Base-by-base conservation (phyloP, 2,329 filamentous ascomycete species). In the Pyricularia pennisetigena region DNA sequence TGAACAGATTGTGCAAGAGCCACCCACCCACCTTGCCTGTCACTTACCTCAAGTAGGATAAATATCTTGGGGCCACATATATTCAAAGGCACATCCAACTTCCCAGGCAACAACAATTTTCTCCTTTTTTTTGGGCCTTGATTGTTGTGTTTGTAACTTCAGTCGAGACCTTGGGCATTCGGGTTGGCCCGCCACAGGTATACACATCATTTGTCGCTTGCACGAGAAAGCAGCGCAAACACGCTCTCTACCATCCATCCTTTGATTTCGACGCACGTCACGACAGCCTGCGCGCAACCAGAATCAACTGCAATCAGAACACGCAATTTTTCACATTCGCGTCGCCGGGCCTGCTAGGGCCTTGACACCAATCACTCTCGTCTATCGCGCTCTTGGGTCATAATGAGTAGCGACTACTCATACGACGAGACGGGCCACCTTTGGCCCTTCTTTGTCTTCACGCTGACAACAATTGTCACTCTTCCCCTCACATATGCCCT, bases 381-480 rank as follows among this genome's bases (percentile, higher is more conserved):
- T 66, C 68, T 20, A n/a, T 49, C 32, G 64, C 62, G 41, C 35
- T 64, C 54, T n/a, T 23, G 20, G 54, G 49, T 62, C 81, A 89
- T 83, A 78, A 95, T 95, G 88, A 94, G 90, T 77, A 92, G 91
- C 76, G 94, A 98, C 80, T 99, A 99, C 85, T 96, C 92, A 75
- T 99, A 99, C 83, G 95, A 99, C 86, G 92, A 97, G 78, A 88
- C 95, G 87, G 94, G 93, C 74, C 92, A 97, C 86, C 97, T 97
- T 84, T 99, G 97, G 85, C 95, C 96, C 73, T 97, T 97, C 86
- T 99, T 99, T 84, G 90, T 98, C 81, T 89, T 97, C 77, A 97
- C 94, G 62, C 85, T 98, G 75, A 88, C 90, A 71, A 89, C 90
- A 75, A 88, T 99, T 73, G 86, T 97, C 79, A 97, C 95, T 41